Conservation (phyloP, 1,139 yeast species). For the Blastobotrys serpentis region DNA sequence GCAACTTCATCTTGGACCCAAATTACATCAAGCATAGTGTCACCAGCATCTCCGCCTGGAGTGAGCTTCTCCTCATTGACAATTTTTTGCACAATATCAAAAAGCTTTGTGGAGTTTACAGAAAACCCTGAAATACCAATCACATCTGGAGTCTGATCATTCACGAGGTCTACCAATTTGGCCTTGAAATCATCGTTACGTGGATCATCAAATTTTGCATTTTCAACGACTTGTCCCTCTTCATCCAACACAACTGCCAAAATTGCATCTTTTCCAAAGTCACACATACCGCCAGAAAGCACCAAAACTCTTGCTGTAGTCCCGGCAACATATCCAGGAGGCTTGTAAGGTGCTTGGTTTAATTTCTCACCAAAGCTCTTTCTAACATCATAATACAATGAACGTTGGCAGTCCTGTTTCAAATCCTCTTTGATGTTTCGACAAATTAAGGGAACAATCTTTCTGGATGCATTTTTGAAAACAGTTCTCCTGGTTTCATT, state of each 20-base stretch:
- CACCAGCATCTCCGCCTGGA: slow-evolving; percentile 45
- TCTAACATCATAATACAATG: slow-evolving; percentile 69
- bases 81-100: slow-evolving; percentile 56
- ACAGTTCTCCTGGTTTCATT: slow-evolving; percentile 70
- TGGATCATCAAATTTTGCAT: slow-evolving; percentile 69
- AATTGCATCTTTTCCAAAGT: slow-evolving; percentile 76
- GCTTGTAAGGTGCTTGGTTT: slow-evolving; percentile 92
- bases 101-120: slow-evolving; percentile 64
- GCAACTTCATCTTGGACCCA: slow-evolving; percentile 97
- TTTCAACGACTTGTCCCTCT: slow-evolving; percentile 73
- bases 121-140: slow-evolving; percentile 88
- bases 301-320: slow-evolving; percentile 83
- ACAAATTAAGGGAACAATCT: slow-evolving; percentile 65
- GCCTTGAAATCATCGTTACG: slow-evolving; percentile 56
- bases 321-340: slow-evolving; percentile 73
- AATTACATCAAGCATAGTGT: slow-evolving; percentile 49
- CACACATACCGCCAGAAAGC: slow-evolving; percentile 83
- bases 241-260: slow-evolving; percentile 79
- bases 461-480: slow-evolving; percentile 64
- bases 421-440: slow-evolving; percentile 81
- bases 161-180: slow-evolving; percentile 55
- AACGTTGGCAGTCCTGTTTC: slow-evolving; percentile 71
- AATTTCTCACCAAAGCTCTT: slow-evolving; percentile 64
- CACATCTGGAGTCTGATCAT: slow-evolving; percentile 71
- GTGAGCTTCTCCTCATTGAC: slow-evolving; percentile 53